Evolutionary conservation across 2,329 filamentous ascomycete genomes (phyloP).

Genomic region (Eutypa lata): DNA sequence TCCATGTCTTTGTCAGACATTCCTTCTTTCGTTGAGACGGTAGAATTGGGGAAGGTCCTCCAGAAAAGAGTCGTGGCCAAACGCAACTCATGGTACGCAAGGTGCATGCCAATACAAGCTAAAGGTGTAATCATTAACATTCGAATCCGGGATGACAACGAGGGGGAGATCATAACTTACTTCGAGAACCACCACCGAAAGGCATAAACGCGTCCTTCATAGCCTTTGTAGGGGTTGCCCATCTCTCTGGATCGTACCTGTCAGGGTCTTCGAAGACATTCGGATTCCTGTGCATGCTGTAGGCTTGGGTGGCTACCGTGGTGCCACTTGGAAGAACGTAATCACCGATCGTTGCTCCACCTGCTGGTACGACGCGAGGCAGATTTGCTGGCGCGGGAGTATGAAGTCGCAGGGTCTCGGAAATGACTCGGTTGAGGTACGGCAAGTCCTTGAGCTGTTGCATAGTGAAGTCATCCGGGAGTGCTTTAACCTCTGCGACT

Average conservation of each 20-base stretch:
- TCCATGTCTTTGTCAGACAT: slow-evolving; percentile 36
- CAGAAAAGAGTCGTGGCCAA: slow-evolving; percentile 52
- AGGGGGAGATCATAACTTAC: slow-evolving; percentile 18
- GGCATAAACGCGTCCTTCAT: slow-evolving; percentile 48
- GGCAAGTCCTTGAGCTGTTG: slow-evolving; percentile 33
- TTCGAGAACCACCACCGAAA: slow-evolving; percentile 50
- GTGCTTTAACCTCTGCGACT: slow-evolving; percentile 29
- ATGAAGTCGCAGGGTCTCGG: slow-evolving; percentile 44
- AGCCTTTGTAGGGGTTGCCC: slow-evolving; percentile 28
- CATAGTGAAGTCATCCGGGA: slow-evolving; percentile 30
- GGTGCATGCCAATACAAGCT: slow-evolving; percentile 54
- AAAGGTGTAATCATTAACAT: neutral
- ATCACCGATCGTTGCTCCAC: slow-evolving; percentile 36
- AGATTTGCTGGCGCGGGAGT: slow-evolving; percentile 36
- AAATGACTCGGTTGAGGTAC: slow-evolving; percentile 40
- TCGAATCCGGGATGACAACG: neutral
- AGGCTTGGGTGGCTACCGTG: slow-evolving; percentile 40
- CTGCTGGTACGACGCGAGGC: slow-evolving; percentile 36
- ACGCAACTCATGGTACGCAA: slow-evolving; percentile 55
- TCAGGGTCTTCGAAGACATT: slow-evolving; percentile 39
- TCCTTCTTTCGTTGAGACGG: slow-evolving; percentile 27
- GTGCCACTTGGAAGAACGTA: slow-evolving; percentile 37
- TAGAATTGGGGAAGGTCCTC: slow-evolving; percentile 37
- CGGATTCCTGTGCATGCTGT: slow-evolving; percentile 43
- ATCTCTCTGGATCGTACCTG: slow-evolving; percentile 33